Evolutionary conservation across 2,329 filamentous ascomycete genomes (phyloP).

Genomic region (Aaosphaeria pasadenensis): DNA sequence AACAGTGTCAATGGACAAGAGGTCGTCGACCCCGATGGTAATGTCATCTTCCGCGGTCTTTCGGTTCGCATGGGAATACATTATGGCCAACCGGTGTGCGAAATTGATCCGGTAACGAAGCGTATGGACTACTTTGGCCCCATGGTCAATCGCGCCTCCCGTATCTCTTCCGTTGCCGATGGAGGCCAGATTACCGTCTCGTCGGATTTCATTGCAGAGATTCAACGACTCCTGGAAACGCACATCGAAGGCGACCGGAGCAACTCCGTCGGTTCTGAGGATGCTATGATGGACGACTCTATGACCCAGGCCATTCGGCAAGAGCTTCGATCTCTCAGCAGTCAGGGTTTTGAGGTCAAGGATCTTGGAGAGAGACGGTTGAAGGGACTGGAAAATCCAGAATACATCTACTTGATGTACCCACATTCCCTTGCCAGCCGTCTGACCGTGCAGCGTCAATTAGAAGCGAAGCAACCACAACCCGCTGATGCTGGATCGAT

Average conservation of each 20-base stretch:
- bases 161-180: conserved; percentile 91
- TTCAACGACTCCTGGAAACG: conserved; percentile 83
- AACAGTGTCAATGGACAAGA: conserved; percentile 82
- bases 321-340: conserved; percentile 81
- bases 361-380: conserved; percentile 93
- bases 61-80: conserved; percentile 98
- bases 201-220: conserved; percentile 94
- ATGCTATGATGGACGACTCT: conserved; percentile 71
- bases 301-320: conserved; percentile 76
- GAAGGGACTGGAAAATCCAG: conserved; percentile 95
- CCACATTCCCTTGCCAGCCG: conserved; percentile 83
- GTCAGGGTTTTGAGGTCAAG: conserved; percentile 94
- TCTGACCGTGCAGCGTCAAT: conserved; percentile 65
- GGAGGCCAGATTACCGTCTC: conserved; percentile 97
- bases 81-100: conserved; percentile 90
- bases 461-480: conserved; percentile 38
- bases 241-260: conserved; percentile 81
- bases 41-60: conserved; percentile 86
- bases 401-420: conserved; percentile 93
- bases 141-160: conserved; percentile 96
- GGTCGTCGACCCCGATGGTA: conserved; percentile 77
- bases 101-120: conserved; percentile 91
- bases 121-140: conserved; percentile 99
- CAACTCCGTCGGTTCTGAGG: conserved; percentile 67
- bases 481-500: conserved; percentile 45